These are phyloP conservation scores for Pecoramyces ruminantium DNA, from an alignment of 192 early-diverging fungal species.

Conservation along the genomic window DNA sequence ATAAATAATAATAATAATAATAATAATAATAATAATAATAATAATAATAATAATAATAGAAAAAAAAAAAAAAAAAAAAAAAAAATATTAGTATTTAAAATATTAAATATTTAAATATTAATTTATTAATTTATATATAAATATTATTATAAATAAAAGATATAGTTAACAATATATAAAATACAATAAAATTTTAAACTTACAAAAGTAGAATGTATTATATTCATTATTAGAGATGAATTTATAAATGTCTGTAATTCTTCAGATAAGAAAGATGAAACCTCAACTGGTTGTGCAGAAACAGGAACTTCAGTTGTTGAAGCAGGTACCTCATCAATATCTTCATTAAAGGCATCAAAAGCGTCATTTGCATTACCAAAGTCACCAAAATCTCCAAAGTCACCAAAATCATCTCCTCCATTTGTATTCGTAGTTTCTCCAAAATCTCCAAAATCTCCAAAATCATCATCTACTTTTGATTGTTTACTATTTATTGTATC, in stretches of 20 bases:
- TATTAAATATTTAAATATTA: background rate
- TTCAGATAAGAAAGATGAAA: background rate
- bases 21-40: too few species aligned
- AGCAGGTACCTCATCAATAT: background rate
- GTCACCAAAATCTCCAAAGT: background rate
- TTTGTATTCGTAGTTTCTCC: background rate
- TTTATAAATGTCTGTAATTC: background rate
- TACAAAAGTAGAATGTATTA: background rate
- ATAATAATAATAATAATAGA: too few species aligned
- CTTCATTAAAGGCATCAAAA: background rate
- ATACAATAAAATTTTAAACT: background rate
- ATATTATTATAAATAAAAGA: too few species aligned
- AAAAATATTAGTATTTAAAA: background rate
- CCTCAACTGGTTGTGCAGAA: background rate
- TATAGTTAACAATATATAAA: too few species aligned
- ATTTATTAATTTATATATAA: too few species aligned
- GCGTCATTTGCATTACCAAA: background rate
- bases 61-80: too few species aligned
- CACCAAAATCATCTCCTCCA: background rate
- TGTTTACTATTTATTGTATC: background rate
- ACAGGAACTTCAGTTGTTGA: background rate
- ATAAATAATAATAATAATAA: too few species aligned
- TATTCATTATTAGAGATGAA: background rate
- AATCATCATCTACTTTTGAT: background rate
- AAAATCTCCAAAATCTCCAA: background rate